Conservation (phyloP, 352 stramenopile genomes). For the Globisporangium spiculum region DNA sequence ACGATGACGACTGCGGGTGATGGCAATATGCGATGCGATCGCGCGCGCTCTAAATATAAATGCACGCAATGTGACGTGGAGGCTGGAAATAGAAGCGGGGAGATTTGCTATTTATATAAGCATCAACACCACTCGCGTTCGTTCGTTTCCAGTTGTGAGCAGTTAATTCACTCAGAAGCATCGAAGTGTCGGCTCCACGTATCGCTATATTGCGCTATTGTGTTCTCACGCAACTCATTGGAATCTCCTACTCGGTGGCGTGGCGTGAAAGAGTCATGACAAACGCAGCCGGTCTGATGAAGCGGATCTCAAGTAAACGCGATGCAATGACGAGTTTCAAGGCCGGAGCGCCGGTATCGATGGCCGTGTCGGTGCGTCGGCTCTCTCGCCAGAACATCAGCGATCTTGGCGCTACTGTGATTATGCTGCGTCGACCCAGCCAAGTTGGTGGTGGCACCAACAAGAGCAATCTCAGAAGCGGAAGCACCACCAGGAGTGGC, state of each 20-base stretch:
- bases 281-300: not conserved
- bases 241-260: not conserved
- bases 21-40: too few relatives aligned
- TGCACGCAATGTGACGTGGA: too few relatives aligned
- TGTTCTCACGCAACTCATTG: too few relatives aligned
- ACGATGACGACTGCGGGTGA: too few relatives aligned
- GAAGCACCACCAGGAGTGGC: not conserved
- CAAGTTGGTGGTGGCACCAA: not conserved
- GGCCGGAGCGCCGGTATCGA: not conserved
- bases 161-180: too few relatives aligned
- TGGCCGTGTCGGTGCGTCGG: not conserved
- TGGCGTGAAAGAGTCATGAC: not conserved
- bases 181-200: too few relatives aligned
- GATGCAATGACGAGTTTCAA: not conserved
- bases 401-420: not conserved
- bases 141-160: too few relatives aligned
- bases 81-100: too few relatives aligned
- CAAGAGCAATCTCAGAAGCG: not conserved
- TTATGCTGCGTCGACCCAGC: not conserved
- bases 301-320: not conserved
- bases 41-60: too few relatives aligned
- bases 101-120: too few relatives aligned
- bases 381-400: not conserved
- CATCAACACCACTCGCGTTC: too few relatives aligned
- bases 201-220: too few relatives aligned